Evolutionary conservation across 2,329 filamentous ascomycete species (phyloP).

Genomic region (Rhytidhysteron rufulum): DNA sequence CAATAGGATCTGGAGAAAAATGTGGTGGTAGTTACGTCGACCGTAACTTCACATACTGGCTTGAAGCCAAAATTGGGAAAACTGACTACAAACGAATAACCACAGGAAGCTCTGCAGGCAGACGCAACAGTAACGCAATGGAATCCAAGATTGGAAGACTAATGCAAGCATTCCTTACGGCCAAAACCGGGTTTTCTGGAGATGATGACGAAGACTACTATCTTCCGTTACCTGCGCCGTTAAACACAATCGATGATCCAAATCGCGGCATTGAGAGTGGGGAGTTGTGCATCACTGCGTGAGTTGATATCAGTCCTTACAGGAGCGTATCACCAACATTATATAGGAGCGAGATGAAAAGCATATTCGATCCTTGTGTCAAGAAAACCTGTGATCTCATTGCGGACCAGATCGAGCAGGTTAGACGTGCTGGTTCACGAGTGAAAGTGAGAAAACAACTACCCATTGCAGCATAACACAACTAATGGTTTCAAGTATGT

Average conservation of each 20-base stretch:
- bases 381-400: conserved; percentile 1
- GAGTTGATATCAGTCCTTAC: not conserved
- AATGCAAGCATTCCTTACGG: conserved; percentile 20
- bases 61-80: conserved; percentile 18
- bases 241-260: conserved; percentile 13
- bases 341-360: not conserved
- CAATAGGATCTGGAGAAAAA: conserved; percentile 19
- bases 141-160: conserved; percentile 10
- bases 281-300: conserved; percentile 12
- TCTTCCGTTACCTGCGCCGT: conserved; percentile 13
- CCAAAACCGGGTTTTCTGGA: conserved; percentile 19
- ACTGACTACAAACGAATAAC: conserved; percentile 15
- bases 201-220: conserved; percentile 13
- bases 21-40: conserved; percentile 28
- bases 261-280: conserved; percentile 17
- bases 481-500: conserved; percentile 1
- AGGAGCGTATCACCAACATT: not conserved
- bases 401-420: conserved; percentile 2
- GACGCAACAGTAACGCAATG: conserved; percentile 6
- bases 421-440: not conserved
- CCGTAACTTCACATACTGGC: conserved; percentile 15
- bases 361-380: conserved; percentile 2
- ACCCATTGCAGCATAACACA: not conserved
- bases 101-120: conserved; percentile 8
- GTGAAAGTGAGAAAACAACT: not conserved